Evolutionary conservation across 2,329 filamentous ascomycete species (phyloP).

Genomic region (Cadophora malorum): DNA sequence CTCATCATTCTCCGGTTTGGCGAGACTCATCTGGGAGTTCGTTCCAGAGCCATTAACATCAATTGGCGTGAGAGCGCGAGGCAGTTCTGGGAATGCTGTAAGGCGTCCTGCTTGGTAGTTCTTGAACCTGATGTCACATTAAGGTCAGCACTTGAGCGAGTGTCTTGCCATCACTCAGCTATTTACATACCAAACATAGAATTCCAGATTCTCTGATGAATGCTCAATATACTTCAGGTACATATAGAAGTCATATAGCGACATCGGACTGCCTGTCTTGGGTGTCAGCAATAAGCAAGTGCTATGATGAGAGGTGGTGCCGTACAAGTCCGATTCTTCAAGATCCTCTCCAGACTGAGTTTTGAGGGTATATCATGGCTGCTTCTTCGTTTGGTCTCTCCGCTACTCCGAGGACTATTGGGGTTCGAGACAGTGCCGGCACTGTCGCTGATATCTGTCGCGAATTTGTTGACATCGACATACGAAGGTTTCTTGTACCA

Average conservation of each 20-base stretch:
- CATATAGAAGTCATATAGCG: constrained; percentile 58
- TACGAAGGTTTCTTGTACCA: constrained; percentile 60
- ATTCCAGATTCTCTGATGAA: constrained; percentile 57
- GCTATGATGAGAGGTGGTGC: constrained; percentile 20
- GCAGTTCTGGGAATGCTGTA: constrained; percentile 32
- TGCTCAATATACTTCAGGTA: constrained; percentile 57
- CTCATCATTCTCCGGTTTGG: constrained; percentile 24
- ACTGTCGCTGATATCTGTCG: constrained; percentile 45
- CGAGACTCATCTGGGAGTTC: constrained; percentile 24
- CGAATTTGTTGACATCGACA: constrained; percentile 54
- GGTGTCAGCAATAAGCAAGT: background rate
- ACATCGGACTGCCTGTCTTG: constrained; percentile 53
- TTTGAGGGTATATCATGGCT: constrained; percentile 49
- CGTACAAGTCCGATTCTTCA: constrained; percentile 56
- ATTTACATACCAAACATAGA: constrained; percentile 53
- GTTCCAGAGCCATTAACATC: constrained; percentile 21
- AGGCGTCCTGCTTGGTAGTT: constrained; percentile 49
- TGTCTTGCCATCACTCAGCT: background rate
- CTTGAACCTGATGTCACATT: constrained; percentile 48
- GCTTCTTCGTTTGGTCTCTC: constrained; percentile 47
- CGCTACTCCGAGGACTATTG: constrained; percentile 43
- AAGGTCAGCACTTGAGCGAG: background rate
- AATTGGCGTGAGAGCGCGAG: constrained; percentile 25
- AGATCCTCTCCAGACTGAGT: constrained; percentile 53
- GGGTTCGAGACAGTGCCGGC: constrained; percentile 22